Conservation (phyloP, 345 rosid genomes). For the Cochlearia excelsa region DNA sequence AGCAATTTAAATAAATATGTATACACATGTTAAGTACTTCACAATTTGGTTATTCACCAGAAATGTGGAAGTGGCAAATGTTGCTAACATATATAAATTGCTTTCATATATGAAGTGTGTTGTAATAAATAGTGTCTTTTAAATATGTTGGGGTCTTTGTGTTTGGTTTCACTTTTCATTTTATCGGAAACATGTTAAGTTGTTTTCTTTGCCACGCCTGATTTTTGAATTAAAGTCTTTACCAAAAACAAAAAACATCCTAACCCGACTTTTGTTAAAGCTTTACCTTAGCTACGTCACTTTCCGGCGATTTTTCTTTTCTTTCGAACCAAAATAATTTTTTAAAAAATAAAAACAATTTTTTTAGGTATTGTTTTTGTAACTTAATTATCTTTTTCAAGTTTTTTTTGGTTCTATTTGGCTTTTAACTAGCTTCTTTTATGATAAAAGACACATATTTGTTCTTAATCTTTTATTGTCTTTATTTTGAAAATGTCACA, state of each 20-base stretch:
- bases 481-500: constrained; percentile 17
- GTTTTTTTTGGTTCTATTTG: not conserved
- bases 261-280: constrained; percentile 36
- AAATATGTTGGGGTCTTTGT: constrained; percentile 3
- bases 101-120: no score
- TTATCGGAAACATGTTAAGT: constrained; percentile 26
- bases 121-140: constrained; percentile 8
- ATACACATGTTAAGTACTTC: no score
- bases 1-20: no score
- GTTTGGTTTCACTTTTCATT: not conserved
- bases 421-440: constrained; percentile 15
- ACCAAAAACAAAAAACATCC: constrained; percentile 7
- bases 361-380: not conserved
- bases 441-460: constrained; percentile 11
- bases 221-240: constrained; percentile 37
- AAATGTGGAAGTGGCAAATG: no score
- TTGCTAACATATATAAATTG: no score
- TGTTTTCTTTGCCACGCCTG: constrained; percentile 34
- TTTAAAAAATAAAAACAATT: not conserved
- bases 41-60: no score
- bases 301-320: constrained; percentile 32
- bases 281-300: constrained; percentile 20
- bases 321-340: not conserved
- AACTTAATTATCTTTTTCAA: not conserved
- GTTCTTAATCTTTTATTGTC: constrained; percentile 10